phyloP scores from a whole-genome alignment of 352 stramenopile genomes.

The Phytophthora palmivora region DNA sequence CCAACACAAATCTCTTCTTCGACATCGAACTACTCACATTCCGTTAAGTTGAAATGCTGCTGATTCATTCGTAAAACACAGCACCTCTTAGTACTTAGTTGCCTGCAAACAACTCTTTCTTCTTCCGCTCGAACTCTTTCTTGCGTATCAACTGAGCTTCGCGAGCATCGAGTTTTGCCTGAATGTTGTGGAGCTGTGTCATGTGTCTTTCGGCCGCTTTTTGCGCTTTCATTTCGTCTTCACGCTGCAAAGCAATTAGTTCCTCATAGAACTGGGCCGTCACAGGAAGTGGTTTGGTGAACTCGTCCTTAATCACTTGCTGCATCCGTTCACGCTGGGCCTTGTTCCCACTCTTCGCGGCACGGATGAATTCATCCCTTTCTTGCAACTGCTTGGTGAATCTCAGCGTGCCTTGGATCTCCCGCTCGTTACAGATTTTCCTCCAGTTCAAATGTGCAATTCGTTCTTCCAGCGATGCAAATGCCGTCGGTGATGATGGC shows the following conservation, averaged over 20 bases:
- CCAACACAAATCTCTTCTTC: slow-evolving; percentile 93
- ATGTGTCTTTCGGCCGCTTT: slow-evolving; percentile 46
- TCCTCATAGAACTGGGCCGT: slow-evolving; percentile 47
- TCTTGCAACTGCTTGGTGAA: slow-evolving; percentile 70
- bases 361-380: slow-evolving; percentile 64
- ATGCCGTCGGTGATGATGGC: slow-evolving; percentile 31
- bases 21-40: slow-evolving; percentile 93
- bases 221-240: slow-evolving; percentile 44
- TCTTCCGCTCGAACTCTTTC: slow-evolving; percentile 72
- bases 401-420: slow-evolving; percentile 70
- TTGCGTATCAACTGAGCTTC: slow-evolving; percentile 51
- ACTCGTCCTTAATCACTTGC: slow-evolving; percentile 60
- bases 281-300: slow-evolving; percentile 61
- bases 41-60: slow-evolving; percentile 39
- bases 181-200: slow-evolving; percentile 57
- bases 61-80: too few relatives aligned
- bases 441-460: slow-evolving; percentile 77
- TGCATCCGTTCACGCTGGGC: slow-evolving; percentile 56
- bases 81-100: too few relatives aligned
- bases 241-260: slow-evolving; percentile 27
- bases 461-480: slow-evolving; percentile 68
- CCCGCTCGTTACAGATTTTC: slow-evolving; percentile 73
- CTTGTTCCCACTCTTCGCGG: slow-evolving; percentile 48
- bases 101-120: slow-evolving; percentile 56
- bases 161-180: slow-evolving; percentile 57